Evolutionary conservation across 805 yeast genomes (phyloP).

Genomic region (Yamadazyma takamatsuzukensis): DNA sequence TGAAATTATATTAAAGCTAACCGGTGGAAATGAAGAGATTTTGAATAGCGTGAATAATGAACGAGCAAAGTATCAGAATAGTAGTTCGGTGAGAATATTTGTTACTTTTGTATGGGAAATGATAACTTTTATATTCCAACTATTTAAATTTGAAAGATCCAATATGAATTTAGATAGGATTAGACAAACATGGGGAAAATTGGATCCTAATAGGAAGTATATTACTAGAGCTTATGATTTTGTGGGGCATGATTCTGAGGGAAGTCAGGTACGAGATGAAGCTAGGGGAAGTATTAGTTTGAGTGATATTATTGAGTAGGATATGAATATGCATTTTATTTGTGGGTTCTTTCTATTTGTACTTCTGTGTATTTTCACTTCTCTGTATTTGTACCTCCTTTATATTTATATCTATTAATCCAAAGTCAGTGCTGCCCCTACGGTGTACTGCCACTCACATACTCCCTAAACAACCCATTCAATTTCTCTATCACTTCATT

Average conservation of each 20-base stretch:
- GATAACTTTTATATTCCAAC: constrained; percentile 26
- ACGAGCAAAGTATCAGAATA: constrained; percentile 3
- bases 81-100: constrained; percentile 18
- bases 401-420: too few relatives aligned
- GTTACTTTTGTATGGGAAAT: constrained; percentile 32
- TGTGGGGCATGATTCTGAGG: constrained; percentile 17
- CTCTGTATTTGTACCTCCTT: too few relatives aligned
- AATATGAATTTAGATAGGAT: constrained; percentile 43
- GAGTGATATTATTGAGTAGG: too few relatives aligned
- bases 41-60: constrained; percentile 2
- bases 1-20: constrained; percentile 22
- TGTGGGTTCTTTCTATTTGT: too few relatives aligned
- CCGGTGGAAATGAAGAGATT: constrained; percentile 18
- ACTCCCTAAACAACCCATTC: constrained; percentile 1
- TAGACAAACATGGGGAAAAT: constrained; percentile 32
- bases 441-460: background rate
- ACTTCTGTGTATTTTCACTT: too few relatives aligned
- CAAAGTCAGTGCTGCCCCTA: too few relatives aligned
- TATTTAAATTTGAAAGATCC: constrained; percentile 36
- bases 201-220: constrained; percentile 38
- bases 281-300: too few relatives aligned
- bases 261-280: too few relatives aligned
- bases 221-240: constrained; percentile 34
- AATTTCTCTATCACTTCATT: constrained; percentile 11
- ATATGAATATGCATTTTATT: too few relatives aligned